Percentiles rank a stretch among this genome's conserved stretches.
phyloP scores from a whole-genome alignment of 352 stramenopile species.

The Globisporangium echinulatum region DNA sequence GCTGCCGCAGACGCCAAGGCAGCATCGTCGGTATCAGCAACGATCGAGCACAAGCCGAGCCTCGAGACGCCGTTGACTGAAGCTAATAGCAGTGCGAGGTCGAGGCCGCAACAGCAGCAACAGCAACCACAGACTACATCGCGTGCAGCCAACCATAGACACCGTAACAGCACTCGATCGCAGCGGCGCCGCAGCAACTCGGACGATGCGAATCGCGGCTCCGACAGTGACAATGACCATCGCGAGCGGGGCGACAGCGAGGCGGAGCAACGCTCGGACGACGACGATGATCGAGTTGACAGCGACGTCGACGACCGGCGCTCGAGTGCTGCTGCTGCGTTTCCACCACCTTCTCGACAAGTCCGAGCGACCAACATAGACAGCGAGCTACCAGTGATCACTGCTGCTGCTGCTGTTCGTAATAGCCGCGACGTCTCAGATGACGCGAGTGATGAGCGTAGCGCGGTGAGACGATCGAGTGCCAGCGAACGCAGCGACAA shows the following conservation, averaged over 20 bases:
- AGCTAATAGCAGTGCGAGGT: constrained; percentile 5
- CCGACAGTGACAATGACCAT: constrained; percentile 25
- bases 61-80: not conserved
- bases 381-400: not conserved
- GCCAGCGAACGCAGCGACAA: not conserved
- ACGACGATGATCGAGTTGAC: no score
- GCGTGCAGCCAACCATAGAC: no score
- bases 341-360: not conserved
- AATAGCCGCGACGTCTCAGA: not conserved
- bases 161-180: not conserved
- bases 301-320: not conserved
- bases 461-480: not conserved
- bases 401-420: not conserved
- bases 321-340: not conserved
- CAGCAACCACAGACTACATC: not conserved
- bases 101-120: constrained; percentile 8
- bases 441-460: not conserved
- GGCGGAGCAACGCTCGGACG: no score
- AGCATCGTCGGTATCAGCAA: not conserved
- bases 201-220: not conserved
- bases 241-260: constrained; percentile 13
- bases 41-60: constrained; percentile 11
- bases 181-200: constrained; percentile 5
- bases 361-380: not conserved
- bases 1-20: not conserved